A percentile compares a stretch with the other conserved stretches of the same genome.
These are phyloP conservation scores for Yamadazyma kitorensis DNA, from an alignment of 805 yeast species.

Conservation along the genomic window DNA sequence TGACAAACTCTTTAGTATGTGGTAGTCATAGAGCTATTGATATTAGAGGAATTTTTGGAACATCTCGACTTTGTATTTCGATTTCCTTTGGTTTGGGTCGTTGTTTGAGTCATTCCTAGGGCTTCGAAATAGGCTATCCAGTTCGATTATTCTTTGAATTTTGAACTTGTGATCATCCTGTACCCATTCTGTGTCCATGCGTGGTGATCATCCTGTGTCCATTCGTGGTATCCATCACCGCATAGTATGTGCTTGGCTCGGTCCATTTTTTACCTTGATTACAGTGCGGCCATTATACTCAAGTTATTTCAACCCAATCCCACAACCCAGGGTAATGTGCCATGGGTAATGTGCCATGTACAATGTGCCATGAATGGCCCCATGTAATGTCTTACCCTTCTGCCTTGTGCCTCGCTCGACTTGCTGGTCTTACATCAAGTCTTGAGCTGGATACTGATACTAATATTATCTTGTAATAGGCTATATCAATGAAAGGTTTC, in stretches of 20 bases:
- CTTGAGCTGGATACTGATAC: constrained; percentile 50
- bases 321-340: too few species aligned
- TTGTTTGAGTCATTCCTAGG: too few species aligned
- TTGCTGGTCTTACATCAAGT: constrained; percentile 23
- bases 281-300: constrained; percentile 9
- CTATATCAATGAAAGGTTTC: constrained; percentile 38
- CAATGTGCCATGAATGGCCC: too few species aligned
- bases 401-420: constrained; percentile 54
- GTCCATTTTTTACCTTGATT: constrained; percentile 7
- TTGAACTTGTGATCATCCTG: too few species aligned
- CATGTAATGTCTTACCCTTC: too few species aligned
- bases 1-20: constrained; percentile 68
- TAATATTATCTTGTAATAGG: constrained; percentile 38
- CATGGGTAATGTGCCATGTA: too few species aligned
- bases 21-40: constrained; percentile 44
- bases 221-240: too few species aligned
- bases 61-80: background rate
- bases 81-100: too few species aligned
- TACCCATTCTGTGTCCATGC: too few species aligned
- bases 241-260: too few species aligned
- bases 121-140: too few species aligned
- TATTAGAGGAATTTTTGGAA: constrained; percentile 76
- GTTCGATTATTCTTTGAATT: constrained; percentile 11
- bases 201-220: too few species aligned
- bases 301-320: constrained; percentile 5